Evolutionary conservation across 2,329 filamentous ascomycete species (phyloP).

Genomic region (Sclerotinia borealis): DNA sequence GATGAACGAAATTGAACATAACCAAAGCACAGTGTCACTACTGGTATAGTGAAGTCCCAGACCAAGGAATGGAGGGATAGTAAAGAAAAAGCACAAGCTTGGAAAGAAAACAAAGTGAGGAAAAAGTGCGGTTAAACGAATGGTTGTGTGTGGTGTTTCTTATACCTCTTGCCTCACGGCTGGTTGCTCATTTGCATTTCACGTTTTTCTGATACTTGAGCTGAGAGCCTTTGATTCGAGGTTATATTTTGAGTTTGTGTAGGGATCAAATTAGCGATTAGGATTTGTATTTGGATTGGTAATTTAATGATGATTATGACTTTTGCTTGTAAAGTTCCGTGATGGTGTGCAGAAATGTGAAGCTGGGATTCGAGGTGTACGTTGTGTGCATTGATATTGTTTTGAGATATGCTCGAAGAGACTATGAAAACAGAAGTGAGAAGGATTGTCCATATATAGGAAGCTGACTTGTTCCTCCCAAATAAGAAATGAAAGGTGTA

Average conservation of each 20-base stretch:
- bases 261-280: neutral
- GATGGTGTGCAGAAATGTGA: neutral
- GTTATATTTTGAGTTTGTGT: neutral
- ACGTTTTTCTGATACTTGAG: neutral
- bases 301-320: neutral
- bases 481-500: neutral
- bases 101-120: slow-evolving; percentile 10
- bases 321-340: neutral
- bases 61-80: neutral
- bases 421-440: too few relatives aligned
- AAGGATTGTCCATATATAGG: neutral
- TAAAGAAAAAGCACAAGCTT: neutral
- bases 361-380: neutral
- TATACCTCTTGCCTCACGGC: slow-evolving; percentile 30
- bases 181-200: slow-evolving; percentile 13
- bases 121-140: slow-evolving; percentile 15
- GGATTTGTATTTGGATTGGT: neutral
- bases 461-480: too few relatives aligned
- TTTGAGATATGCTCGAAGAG: neutral
- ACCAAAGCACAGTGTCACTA: neutral
- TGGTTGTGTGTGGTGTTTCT: neutral
- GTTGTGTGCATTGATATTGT: neutral
- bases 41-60: neutral
- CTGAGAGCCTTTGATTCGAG: neutral
- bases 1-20: neutral